phyloP scores from a whole-genome alignment of 345 rosid species.

The Noccaea caerulescens region DNA sequence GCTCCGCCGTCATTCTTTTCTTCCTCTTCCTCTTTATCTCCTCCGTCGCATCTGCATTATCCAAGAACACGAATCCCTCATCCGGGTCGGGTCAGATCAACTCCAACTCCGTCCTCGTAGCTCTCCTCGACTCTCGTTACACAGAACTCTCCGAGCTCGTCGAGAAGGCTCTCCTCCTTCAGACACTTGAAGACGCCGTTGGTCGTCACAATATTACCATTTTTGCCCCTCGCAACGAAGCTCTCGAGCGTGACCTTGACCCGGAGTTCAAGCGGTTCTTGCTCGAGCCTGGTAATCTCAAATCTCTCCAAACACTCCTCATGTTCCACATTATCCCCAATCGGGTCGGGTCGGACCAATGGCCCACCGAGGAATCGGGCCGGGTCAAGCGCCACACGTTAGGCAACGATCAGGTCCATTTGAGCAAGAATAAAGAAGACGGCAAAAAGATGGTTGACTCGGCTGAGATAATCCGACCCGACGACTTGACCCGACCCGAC shows the following conservation, averaged over 20 bases:
- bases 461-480: constrained; percentile 53
- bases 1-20: constrained; percentile 27
- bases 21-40: constrained; percentile 13
- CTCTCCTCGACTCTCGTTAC: constrained; percentile 82
- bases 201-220: constrained; percentile 67
- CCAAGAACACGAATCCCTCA: constrained; percentile 28
- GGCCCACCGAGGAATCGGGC: constrained; percentile 41
- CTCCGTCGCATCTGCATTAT: constrained; percentile 25
- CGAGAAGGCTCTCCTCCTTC: constrained; percentile 74
- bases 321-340: constrained; percentile 65
- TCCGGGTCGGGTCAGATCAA: constrained; percentile 61
- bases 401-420: constrained; percentile 44
- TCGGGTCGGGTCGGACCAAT: constrained; percentile 48
- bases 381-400: constrained; percentile 49
- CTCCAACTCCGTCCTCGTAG: constrained; percentile 79
- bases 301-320: constrained; percentile 64
- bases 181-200: constrained; percentile 63
- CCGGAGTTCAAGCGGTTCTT: constrained; percentile 79
- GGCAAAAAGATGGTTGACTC: constrained; percentile 46
- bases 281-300: constrained; percentile 74
- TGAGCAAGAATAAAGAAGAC: constrained; percentile 32
- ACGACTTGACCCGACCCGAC: constrained; percentile 62
- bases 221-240: constrained; percentile 77
- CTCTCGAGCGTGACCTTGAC: constrained; percentile 69
- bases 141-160: constrained; percentile 75